phyloP scores from a whole-genome alignment of 345 rosid species.

The Crucihimalaya himalaica region DNA sequence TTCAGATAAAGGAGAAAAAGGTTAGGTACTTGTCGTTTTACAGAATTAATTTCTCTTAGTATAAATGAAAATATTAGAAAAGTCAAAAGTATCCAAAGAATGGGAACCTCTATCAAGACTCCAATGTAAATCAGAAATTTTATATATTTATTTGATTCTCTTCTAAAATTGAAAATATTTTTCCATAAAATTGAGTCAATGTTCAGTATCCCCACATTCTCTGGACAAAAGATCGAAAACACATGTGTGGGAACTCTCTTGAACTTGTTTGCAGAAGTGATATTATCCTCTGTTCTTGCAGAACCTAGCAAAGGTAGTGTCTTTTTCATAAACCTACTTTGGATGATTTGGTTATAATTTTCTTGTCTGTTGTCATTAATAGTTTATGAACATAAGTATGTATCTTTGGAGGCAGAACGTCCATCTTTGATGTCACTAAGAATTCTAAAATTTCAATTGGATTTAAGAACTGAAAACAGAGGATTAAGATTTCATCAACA shows the following conservation, averaged over 20 bases:
- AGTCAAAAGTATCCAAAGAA: too few relatives aligned
- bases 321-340: neutral
- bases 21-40: neutral
- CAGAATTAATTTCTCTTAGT: neutral
- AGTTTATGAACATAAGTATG: neutral
- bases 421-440: neutral
- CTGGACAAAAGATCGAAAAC: neutral
- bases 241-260: neutral
- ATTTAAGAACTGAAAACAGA: neutral
- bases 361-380: neutral
- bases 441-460: neutral
- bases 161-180: neutral
- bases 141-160: neutral
- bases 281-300: neutral
- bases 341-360: neutral
- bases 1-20: neutral
- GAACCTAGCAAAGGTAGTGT: neutral
- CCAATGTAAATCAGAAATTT: too few relatives aligned
- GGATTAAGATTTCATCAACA: neutral
- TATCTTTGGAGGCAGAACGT: neutral
- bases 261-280: neutral
- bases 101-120: too few relatives aligned
- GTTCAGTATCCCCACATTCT: neutral
- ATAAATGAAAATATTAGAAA: neutral
- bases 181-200: neutral